Percentiles rank a stretch among this genome's conserved stretches.
phyloP scores from a whole-genome alignment of 139 green algal species.

The Chlamydomonas eustigma region DNA sequence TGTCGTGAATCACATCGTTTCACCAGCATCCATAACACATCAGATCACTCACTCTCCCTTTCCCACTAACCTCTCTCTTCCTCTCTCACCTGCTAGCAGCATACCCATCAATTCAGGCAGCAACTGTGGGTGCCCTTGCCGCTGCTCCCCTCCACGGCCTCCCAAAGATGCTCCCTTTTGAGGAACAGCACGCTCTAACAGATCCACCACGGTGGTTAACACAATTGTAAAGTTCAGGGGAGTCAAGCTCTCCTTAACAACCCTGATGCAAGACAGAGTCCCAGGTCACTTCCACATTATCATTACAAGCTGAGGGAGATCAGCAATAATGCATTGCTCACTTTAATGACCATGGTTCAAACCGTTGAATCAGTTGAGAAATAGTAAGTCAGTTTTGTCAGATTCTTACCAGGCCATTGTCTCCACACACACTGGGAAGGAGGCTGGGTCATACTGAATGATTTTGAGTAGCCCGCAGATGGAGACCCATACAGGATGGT shows the following conservation, averaged over 20 bases:
- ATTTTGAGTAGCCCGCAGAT: constrained; percentile 77
- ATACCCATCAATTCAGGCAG: constrained; percentile 3
- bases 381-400: too few relatives aligned
- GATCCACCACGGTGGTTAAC: constrained; percentile 47
- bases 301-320: too few relatives aligned
- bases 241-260: constrained; percentile 33
- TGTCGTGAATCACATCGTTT: too few relatives aligned
- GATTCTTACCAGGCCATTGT: constrained; percentile 39
- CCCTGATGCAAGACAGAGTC: too few relatives aligned
- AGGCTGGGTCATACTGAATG: constrained; percentile 61
- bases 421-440: constrained; percentile 56
- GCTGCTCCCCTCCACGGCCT: constrained; percentile 8
- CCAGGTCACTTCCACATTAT: too few relatives aligned
- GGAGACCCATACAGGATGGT: constrained; percentile 73
- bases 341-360: too few relatives aligned
- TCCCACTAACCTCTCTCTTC: neutral
- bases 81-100: constrained; percentile 1
- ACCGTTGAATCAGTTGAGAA: too few relatives aligned
- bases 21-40: too few relatives aligned
- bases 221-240: constrained; percentile 50
- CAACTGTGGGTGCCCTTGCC: constrained; percentile 12
- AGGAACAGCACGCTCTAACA: constrained; percentile 52
- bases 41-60: neutral
- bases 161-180: neutral
- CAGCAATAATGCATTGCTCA: too few relatives aligned